Evolutionary conservation across 2,329 filamentous ascomycete species (phyloP).

Genomic region (Pyrenochaeta sp.): DNA sequence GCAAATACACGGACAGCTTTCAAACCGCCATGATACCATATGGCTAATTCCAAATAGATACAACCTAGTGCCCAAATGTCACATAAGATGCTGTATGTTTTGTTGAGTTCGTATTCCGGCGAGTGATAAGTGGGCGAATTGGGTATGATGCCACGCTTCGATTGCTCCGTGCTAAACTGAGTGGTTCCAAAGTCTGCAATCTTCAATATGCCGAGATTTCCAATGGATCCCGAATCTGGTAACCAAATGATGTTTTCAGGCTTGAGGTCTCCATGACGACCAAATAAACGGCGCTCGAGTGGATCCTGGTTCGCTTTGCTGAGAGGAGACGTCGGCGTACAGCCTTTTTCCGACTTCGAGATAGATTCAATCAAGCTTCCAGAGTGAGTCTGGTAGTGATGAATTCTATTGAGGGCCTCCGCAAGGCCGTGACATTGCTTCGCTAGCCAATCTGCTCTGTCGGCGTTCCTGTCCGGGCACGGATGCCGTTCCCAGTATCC

Average conservation of each 20-base stretch:
- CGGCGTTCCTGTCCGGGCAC: background rate
- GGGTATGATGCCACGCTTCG: background rate
- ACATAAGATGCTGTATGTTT: slow-evolving; percentile 35
- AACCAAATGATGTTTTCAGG: slow-evolving; percentile 49
- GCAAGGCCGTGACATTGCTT: slow-evolving; percentile 13
- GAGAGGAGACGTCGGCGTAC: too few species aligned
- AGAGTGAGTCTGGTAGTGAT: slow-evolving; percentile 5
- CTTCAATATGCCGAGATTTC: slow-evolving; percentile 23
- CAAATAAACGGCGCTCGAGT: too few species aligned
- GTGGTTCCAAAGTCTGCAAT: slow-evolving; percentile 44
- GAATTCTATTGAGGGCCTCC: slow-evolving; percentile 5
- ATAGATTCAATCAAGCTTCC: background rate
- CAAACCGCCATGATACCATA: slow-evolving; percentile 31
- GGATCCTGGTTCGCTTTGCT: too few species aligned
- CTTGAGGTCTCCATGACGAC: slow-evolving; percentile 46
- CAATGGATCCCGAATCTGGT: background rate
- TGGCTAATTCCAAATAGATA: slow-evolving; percentile 36
- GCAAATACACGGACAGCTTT: too few species aligned
- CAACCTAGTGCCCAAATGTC: slow-evolving; percentile 47
- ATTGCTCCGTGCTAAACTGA: slow-evolving; percentile 6
- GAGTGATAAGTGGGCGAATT: slow-evolving; percentile 46
- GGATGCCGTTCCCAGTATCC: slow-evolving; percentile 1
- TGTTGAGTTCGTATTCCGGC: slow-evolving; percentile 44
- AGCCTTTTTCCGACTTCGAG: too few species aligned
- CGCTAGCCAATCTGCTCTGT: background rate